Conservation (phyloP, 2,329 filamentous ascomycete species). For the Fusarium luffae region DNA sequence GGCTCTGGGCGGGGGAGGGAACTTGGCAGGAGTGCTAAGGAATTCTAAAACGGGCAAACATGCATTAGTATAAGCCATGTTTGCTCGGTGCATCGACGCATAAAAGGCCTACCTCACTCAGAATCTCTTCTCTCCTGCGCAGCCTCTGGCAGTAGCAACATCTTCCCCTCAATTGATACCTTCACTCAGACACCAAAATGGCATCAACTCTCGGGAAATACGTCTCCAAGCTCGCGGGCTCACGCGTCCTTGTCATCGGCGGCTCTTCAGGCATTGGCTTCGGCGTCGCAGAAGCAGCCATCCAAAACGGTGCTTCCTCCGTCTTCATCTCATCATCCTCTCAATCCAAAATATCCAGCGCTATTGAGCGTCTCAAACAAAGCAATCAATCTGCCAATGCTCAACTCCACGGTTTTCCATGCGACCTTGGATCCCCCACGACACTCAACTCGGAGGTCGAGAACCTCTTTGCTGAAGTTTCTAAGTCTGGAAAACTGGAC, state of each 20-base stretch:
- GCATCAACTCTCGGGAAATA: slow-evolving; percentile 27
- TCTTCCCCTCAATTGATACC: neutral
- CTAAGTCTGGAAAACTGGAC: slow-evolving; percentile 31
- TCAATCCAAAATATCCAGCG: slow-evolving; percentile 14
- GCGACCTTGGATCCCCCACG: slow-evolving; percentile 23
- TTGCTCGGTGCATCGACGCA: slow-evolving; percentile 6
- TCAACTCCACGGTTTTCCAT: slow-evolving; percentile 32
- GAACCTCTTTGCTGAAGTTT: slow-evolving; percentile 23
- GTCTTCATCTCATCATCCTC: slow-evolving; percentile 35
- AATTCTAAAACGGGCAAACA: slow-evolving; percentile 1
- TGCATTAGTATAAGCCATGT: slow-evolving; percentile 16
- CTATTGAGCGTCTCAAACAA: slow-evolving; percentile 27
- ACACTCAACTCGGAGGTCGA: slow-evolving; percentile 27
- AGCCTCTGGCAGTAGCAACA: neutral
- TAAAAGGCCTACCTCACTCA: slow-evolving; percentile 9
- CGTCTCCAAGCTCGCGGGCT: slow-evolving; percentile 37
- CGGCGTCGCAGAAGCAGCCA: slow-evolving; percentile 35
- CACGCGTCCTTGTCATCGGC: slow-evolving; percentile 40
- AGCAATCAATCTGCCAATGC: slow-evolving; percentile 26
- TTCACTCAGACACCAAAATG: slow-evolving; percentile 7
- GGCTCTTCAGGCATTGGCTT: slow-evolving; percentile 40
- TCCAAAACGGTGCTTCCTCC: slow-evolving; percentile 28
- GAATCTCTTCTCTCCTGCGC: neutral
- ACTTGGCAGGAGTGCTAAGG: neutral
- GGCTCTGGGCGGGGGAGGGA: neutral